These are phyloP conservation scores for Thelonectria blattea DNA, from an alignment of 2,329 filamentous ascomycete genomes.

Conservation along the genomic window DNA sequence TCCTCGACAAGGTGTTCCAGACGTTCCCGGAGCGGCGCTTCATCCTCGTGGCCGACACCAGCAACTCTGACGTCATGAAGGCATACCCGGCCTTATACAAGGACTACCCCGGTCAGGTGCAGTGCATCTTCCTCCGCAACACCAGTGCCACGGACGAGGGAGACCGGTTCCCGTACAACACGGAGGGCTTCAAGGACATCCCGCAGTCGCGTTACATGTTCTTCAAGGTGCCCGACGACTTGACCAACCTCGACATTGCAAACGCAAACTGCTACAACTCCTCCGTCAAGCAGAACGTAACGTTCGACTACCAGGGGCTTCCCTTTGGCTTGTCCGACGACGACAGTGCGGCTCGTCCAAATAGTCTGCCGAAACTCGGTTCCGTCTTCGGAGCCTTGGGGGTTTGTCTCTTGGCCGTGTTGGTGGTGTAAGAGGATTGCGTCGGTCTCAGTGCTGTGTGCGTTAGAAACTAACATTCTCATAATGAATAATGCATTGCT, in stretches of 20 bases:
- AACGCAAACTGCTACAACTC: conserved; percentile 72
- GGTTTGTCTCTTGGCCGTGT: conserved; percentile 27
- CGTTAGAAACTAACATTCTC: neutral
- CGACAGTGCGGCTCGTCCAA: conserved; percentile 39
- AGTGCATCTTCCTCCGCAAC: conserved; percentile 80
- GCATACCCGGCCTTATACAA: conserved; percentile 66
- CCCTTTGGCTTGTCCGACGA: conserved; percentile 52
- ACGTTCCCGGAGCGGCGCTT: conserved; percentile 79
- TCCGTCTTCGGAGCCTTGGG: conserved; percentile 29
- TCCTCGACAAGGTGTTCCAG: conserved; percentile 74
- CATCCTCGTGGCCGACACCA: conserved; percentile 77
- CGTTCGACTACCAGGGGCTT: conserved; percentile 69
- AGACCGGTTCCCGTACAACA: conserved; percentile 78
- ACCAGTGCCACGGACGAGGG: conserved; percentile 70
- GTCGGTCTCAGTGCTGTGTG: neutral
- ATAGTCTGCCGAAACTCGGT: conserved; percentile 29
- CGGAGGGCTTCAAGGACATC: conserved; percentile 70
- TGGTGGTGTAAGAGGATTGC: conserved; percentile 25
- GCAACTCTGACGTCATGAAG: conserved; percentile 77
- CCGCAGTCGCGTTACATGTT: conserved; percentile 78
- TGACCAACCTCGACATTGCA: conserved; percentile 68
- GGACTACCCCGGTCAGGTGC: conserved; percentile 73
- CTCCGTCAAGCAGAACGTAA: conserved; percentile 71
- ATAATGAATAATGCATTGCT: conserved; percentile 5
- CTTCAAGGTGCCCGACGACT: conserved; percentile 74